Conservation (phyloP, 2,329 filamentous ascomycete species). For the Neoarthrinium moseri region DNA sequence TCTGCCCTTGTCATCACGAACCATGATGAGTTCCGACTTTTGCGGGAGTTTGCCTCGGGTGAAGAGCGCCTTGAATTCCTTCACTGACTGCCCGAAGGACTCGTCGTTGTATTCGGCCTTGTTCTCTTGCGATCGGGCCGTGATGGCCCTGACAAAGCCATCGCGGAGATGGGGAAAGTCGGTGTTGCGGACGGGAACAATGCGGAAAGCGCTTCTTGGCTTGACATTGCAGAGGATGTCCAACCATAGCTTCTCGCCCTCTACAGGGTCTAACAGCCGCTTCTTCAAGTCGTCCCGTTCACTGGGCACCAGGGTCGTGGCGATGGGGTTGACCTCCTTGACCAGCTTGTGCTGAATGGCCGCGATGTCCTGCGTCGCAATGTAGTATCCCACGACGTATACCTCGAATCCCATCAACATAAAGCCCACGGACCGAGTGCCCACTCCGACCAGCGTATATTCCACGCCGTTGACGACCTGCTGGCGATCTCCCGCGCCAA, state of each 20-base stretch:
- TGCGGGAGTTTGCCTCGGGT: constrained; percentile 79
- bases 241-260: constrained; percentile 74
- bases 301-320: constrained; percentile 77
- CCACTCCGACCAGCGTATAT: constrained; percentile 86
- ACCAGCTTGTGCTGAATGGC: constrained; percentile 77
- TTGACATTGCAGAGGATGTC: constrained; percentile 63
- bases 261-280: constrained; percentile 66
- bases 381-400: constrained; percentile 91
- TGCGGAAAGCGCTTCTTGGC: constrained; percentile 75
- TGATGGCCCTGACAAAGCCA: constrained; percentile 84
- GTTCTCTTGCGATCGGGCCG: constrained; percentile 63
- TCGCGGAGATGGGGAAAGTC: constrained; percentile 92
- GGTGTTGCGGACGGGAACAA: constrained; percentile 89
- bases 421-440: constrained; percentile 87
- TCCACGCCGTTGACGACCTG: constrained; percentile 50
- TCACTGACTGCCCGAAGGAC: constrained; percentile 71
- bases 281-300: constrained; percentile 75
- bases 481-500: constrained; percentile 23
- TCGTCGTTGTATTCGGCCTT: constrained; percentile 64
- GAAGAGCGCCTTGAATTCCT: constrained; percentile 79
- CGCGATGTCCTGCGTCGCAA: constrained; percentile 79
- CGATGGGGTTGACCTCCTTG: constrained; percentile 71
- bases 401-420: constrained; percentile 88
- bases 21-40: constrained; percentile 72
- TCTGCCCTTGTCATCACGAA: constrained; percentile 63